phyloP scores from a whole-genome alignment of 192 early-diverging fungal genomes.

The Gamsiella multidivaricata region DNA sequence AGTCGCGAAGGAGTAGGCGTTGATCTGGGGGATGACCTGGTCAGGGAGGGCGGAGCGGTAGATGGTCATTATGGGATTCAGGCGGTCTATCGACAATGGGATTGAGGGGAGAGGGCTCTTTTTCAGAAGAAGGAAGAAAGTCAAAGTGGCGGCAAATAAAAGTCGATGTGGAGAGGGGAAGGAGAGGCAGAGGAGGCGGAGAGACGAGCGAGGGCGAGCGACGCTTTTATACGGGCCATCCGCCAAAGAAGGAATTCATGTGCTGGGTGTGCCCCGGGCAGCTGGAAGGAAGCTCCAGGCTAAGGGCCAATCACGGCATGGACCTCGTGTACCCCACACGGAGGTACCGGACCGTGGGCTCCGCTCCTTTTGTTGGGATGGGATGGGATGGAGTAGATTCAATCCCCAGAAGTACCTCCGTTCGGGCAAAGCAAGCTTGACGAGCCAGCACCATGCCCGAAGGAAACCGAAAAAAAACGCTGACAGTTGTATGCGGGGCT shows the following conservation, averaged over 20 bases:
- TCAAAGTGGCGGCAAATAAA: too few species aligned
- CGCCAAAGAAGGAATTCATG: too few species aligned
- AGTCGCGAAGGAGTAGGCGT: constrained; percentile 56
- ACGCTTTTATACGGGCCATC: background rate
- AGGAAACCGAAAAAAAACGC: too few species aligned
- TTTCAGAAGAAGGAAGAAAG: background rate
- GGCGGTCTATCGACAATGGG: background rate
- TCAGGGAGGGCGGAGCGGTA: constrained; percentile 49
- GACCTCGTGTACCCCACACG: background rate
- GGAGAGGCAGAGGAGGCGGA: background rate
- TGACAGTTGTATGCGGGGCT: background rate
- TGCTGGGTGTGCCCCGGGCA: too few species aligned
- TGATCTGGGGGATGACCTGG: constrained; percentile 55
- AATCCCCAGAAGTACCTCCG: too few species aligned
- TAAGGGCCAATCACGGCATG: background rate
- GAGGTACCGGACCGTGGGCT: background rate
- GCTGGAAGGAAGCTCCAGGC: too few species aligned
- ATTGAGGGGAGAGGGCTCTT: background rate
- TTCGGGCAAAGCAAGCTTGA: background rate
- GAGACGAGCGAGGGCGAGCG: background rate
- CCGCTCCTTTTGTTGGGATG: background rate
- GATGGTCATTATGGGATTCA: constrained; percentile 32
- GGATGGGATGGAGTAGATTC: too few species aligned
- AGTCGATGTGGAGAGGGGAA: background rate
- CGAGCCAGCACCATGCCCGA: constrained; percentile 13